Evolutionary conservation across 352 stramenopile species (phyloP).

Genomic region (Sclerospora graminicola): DNA sequence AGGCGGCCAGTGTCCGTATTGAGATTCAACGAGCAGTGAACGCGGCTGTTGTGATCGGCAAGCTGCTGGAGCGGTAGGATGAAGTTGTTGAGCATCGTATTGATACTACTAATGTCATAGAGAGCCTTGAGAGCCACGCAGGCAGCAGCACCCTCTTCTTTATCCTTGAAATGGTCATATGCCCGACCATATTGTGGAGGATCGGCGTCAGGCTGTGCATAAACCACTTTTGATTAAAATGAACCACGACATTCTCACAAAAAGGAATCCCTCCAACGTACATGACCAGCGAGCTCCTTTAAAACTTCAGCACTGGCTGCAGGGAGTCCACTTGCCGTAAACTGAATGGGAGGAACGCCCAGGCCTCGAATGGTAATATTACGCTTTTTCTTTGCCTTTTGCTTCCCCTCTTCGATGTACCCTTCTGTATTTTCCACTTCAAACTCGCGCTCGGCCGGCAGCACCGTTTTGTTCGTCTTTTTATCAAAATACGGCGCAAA

Average conservation of each 20-base stretch:
- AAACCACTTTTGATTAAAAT: background rate
- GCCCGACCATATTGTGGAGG: constrained; percentile 68
- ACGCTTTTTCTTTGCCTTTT: constrained; percentile 68
- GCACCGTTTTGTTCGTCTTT: constrained; percentile 64
- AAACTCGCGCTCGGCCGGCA: constrained; percentile 58
- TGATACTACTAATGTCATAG: constrained; percentile 94
- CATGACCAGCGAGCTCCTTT: constrained; percentile 86
- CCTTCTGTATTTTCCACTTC: constrained; percentile 78
- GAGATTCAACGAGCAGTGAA: constrained; percentile 98
- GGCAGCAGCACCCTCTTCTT: constrained; percentile 86
- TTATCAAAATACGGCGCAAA: constrained; percentile 87
- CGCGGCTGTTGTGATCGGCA: constrained; percentile 87
- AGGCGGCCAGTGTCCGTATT: constrained; percentile 99
- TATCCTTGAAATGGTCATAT: constrained; percentile 91
- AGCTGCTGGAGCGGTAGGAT: constrained; percentile 89
- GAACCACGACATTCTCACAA: background rate
- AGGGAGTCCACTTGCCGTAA: constrained; percentile 87
- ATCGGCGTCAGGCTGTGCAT: constrained; percentile 56
- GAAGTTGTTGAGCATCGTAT: constrained; percentile 99
- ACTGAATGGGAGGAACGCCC: constrained; percentile 87
- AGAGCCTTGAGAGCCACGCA: constrained; percentile 92
- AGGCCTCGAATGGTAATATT: constrained; percentile 82
- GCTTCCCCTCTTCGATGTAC: constrained; percentile 56
- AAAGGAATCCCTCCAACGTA: constrained; percentile 9
- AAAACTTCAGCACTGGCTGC: constrained; percentile 92